Evolutionary conservation across 2,329 filamentous ascomycete species (phyloP).

Genomic region (Aspergillus udagawae): DNA sequence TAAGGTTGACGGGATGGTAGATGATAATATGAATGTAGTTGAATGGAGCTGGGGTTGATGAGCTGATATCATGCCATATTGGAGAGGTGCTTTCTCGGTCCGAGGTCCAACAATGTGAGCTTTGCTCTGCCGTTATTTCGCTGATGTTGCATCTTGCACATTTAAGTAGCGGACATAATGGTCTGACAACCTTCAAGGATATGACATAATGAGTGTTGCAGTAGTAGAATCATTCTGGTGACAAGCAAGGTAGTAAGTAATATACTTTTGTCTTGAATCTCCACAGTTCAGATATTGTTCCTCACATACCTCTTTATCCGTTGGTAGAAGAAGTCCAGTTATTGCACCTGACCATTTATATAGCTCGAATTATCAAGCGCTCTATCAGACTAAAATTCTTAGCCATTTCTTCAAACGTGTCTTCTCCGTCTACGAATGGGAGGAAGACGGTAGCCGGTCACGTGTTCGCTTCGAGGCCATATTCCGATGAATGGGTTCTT

Average conservation of each 20-base stretch:
- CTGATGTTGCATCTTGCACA: neutral
- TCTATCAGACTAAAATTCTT: neutral
- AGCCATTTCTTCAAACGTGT: neutral
- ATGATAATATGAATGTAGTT: neutral
- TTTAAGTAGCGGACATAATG: neutral
- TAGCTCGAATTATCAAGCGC: neutral
- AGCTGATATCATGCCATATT: neutral
- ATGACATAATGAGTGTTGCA: neutral
- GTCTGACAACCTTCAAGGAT: no score
- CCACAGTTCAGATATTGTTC: neutral
- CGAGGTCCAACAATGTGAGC: slow-evolving; percentile 7
- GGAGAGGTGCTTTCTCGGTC: slow-evolving; percentile 1
- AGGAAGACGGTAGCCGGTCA: no score
- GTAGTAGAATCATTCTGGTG: neutral
- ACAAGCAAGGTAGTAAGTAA: neutral
- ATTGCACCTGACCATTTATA: neutral
- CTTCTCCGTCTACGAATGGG: neutral
- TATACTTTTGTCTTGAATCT: neutral
- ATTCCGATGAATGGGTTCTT: no score
- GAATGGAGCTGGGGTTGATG: neutral
- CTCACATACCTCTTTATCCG: neutral
- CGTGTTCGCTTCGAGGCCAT: no score
- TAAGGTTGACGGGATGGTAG: neutral
- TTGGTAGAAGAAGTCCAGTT: neutral
- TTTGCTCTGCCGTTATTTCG: neutral